Evolutionary conservation across 192 early-diverging fungal species (phyloP), one percentile per base, ranked within the genome.

Genomic region (Spizellomyces sp.): DNA sequence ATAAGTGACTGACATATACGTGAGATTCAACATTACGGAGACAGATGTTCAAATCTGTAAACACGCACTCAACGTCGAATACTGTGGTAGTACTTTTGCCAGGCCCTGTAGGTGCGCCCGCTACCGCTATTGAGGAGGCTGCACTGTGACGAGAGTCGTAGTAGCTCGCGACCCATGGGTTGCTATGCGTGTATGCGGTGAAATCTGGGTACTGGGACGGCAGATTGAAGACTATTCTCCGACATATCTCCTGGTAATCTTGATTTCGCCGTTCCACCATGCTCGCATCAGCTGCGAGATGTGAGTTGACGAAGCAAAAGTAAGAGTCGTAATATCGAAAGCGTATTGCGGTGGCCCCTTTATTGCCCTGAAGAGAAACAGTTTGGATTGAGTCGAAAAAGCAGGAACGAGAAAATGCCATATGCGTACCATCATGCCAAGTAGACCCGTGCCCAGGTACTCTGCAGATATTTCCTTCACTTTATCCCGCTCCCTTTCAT

Each of bases 301-400:
- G 97, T 44, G 88, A 85, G 68, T 90, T 93, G n/a, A 99, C 90
- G 76, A 96, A 90, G 56, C 90, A 90, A 4, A 96, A 41, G 60
- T 92, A 93, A 5, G 93, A 90, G 71, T 96, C 93, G 52, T 86
- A 74, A 58, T 88, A 87, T 17, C 86, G 79, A 54, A 98, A 75
- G 19, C 96, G 84, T 46, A 96, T 86, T 4, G 90, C 90, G 7
- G 95, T 91, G 0, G 90, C 94, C 19, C 97, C 97, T 82, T 99
- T 99, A 79, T 99, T 99, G 46, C 95, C 97, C 90, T 90, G 74
- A n/a, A 43, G n/a, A 61, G 42, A 61, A 0, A 41, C 5, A 61
- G 6, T 14, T 15, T 41, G 36, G 14, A 41, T 6, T 15, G 22
- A 42, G 15, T 14, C 5, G 14, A 9, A 36, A 6, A 4, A 5